phyloP scores from a whole-genome alignment of 2,329 filamentous ascomycete genomes.

The Chaetomium sp. region DNA sequence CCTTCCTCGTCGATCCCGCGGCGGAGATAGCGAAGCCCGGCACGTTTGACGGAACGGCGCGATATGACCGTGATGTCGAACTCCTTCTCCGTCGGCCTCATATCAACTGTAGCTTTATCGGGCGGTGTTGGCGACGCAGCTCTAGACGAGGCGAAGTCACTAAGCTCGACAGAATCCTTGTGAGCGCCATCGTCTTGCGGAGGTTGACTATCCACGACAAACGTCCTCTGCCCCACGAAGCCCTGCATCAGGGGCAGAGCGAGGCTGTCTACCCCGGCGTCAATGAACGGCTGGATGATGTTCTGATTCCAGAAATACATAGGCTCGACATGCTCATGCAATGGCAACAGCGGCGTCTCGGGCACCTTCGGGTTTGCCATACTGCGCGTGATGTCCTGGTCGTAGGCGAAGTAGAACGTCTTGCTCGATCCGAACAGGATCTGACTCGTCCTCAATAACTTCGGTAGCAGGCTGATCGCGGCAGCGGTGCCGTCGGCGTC shows the following conservation, averaged over 20 bases:
- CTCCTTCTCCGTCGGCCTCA: constrained; percentile 52
- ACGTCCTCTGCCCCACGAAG: constrained; percentile 84
- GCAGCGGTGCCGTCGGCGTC: constrained; percentile 41
- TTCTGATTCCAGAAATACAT: constrained; percentile 91
- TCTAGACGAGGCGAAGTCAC: constrained; percentile 34
- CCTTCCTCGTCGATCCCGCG: constrained; percentile 90
- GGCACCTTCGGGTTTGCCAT: constrained; percentile 46
- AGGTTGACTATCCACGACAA: constrained; percentile 68
- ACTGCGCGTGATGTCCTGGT: constrained; percentile 82
- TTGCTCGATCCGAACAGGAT: constrained; percentile 79
- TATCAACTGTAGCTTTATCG: constrained; percentile 38
- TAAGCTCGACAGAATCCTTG: constrained; percentile 49
- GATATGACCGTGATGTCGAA: constrained; percentile 90
- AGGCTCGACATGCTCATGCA: constrained; percentile 73
- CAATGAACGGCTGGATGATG: constrained; percentile 72
- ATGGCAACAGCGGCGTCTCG: constrained; percentile 52
- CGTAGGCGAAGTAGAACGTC: constrained; percentile 95
- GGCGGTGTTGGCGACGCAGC: constrained; percentile 27
- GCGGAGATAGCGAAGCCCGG: constrained; percentile 85
- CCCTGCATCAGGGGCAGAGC: constrained; percentile 87
- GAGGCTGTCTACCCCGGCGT: constrained; percentile 69
- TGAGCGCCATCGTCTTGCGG: constrained; percentile 53
- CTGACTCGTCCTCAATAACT: constrained; percentile 79
- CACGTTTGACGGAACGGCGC: constrained; percentile 81
- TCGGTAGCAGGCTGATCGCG: constrained; percentile 67